phyloP scores from a whole-genome alignment of 345 rosid genomes.

The Dipteronia sinensis region DNA sequence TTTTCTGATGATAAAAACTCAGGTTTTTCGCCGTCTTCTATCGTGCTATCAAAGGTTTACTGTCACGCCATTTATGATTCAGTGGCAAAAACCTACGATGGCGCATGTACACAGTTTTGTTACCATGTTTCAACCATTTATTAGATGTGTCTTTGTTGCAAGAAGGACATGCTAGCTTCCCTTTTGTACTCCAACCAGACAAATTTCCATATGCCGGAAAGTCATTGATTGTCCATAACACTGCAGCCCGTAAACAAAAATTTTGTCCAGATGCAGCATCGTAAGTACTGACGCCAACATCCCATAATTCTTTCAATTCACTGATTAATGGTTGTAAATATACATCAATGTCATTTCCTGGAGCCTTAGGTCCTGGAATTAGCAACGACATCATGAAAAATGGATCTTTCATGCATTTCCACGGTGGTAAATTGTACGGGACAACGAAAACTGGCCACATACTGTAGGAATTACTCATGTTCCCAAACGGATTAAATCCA shows the following conservation, averaged over 20 bases:
- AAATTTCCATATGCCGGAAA: not conserved
- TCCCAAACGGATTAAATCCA: conserved; percentile 14
- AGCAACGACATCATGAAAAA: conserved; percentile 2
- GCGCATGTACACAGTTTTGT: not conserved
- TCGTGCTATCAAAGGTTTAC: not conserved
- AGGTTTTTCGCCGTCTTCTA: not conserved
- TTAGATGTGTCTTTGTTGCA: not conserved
- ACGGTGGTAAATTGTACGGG: not conserved
- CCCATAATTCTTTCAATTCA: not conserved
- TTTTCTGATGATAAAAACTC: too few relatives aligned
- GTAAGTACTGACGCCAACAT: not conserved
- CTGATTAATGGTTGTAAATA: conserved; percentile 15
- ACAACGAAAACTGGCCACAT: conserved; percentile 4
- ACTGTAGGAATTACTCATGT: conserved; percentile 9
- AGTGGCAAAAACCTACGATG: not conserved
- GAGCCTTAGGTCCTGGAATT: not conserved
- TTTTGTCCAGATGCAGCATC: not conserved
- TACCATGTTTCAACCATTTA: not conserved
- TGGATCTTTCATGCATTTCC: not conserved
- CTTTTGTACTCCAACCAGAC: not conserved
- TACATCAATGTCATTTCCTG: conserved; percentile 9
- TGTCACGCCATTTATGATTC: not conserved
- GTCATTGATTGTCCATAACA: conserved; percentile 17
- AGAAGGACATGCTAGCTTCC: not conserved
- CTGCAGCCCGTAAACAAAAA: not conserved